Percentiles rank a stretch among this genome's conserved stretches.
These are phyloP conservation scores for Tolypocladium album DNA, from an alignment of 2,329 filamentous ascomycete genomes.

Conservation along the genomic window DNA sequence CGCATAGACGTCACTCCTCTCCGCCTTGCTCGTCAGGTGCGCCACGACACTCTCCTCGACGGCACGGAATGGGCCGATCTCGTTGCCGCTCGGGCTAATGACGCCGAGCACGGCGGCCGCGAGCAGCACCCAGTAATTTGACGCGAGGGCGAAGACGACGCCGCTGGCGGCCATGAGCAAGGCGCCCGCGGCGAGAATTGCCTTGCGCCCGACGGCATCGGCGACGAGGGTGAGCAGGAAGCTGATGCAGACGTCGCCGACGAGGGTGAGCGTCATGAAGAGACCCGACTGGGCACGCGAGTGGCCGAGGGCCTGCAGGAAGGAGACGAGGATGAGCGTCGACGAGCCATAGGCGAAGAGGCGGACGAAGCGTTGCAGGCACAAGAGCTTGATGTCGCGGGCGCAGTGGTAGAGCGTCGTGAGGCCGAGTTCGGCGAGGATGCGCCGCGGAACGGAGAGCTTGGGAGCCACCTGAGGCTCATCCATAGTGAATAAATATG, in stretches of 20 bases:
- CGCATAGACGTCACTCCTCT: slow-evolving; percentile 46
- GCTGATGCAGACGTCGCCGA: slow-evolving; percentile 48
- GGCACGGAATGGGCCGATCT: slow-evolving; percentile 53
- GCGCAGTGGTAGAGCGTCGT: slow-evolving; percentile 10
- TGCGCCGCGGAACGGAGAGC: neutral
- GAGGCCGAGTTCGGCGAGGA: slow-evolving; percentile 15
- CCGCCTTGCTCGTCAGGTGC: slow-evolving; percentile 35
- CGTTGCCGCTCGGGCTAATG: slow-evolving; percentile 53
- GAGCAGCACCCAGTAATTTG: slow-evolving; percentile 48
- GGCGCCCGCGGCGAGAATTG: slow-evolving; percentile 43
- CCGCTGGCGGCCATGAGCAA: slow-evolving; percentile 45
- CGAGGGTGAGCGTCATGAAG: slow-evolving; percentile 55
- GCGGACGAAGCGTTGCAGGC: slow-evolving; percentile 47
- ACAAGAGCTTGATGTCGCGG: slow-evolving; percentile 45
- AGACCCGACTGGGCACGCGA: slow-evolving; percentile 43
- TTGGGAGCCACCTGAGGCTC: neutral
- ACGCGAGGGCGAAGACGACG: slow-evolving; percentile 38
- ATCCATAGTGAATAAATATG: neutral
- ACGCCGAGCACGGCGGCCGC: slow-evolving; percentile 48
- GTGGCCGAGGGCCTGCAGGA: slow-evolving; percentile 37
- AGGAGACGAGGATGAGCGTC: slow-evolving; percentile 46
- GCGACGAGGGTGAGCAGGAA: slow-evolving; percentile 48
- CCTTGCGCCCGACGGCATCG: slow-evolving; percentile 43
- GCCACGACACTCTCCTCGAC: slow-evolving; percentile 51
- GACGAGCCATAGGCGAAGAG: slow-evolving; percentile 53